phyloP scores from a whole-genome alignment of 768 basidiomycete genomes.

The Agaricus blazei region DNA sequence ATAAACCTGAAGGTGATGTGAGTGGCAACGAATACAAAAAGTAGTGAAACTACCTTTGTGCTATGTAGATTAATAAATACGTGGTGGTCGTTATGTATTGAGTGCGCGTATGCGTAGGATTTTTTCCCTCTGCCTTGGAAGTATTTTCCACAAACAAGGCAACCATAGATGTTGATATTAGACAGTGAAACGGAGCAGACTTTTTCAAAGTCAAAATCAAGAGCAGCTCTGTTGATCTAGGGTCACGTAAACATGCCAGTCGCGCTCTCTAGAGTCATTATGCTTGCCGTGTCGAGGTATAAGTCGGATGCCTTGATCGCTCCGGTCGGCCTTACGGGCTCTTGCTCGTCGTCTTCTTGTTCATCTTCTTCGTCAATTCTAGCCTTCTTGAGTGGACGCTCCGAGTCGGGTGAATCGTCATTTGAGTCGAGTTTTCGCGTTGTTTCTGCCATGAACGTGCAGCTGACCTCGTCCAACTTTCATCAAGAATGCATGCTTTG shows the following conservation, averaged over 20 bases:
- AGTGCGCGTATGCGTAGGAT: slow-evolving; percentile 94
- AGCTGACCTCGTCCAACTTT: background rate
- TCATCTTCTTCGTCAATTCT: slow-evolving; percentile 20
- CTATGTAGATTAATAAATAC: slow-evolving; percentile 96
- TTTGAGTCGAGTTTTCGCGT: slow-evolving; percentile 9
- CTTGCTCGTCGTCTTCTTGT: slow-evolving; percentile 31
- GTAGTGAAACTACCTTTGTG: slow-evolving; percentile 62
- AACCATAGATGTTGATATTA: slow-evolving; percentile 97
- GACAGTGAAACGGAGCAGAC: slow-evolving; percentile 94
- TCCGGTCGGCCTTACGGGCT: slow-evolving; percentile 19
- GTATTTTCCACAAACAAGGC: slow-evolving; percentile 97
- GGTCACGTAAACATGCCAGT: slow-evolving; percentile 5
- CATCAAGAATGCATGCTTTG: background rate
- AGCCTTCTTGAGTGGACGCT: slow-evolving; percentile 32
- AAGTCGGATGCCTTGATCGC: slow-evolving; percentile 68
- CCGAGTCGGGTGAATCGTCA: slow-evolving; percentile 12
- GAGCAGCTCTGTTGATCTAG: slow-evolving; percentile 83
- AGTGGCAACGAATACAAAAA: slow-evolving; percentile 11
- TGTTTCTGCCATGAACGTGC: slow-evolving; percentile 8
- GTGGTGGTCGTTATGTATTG: slow-evolving; percentile 97
- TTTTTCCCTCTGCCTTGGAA: slow-evolving; percentile 94
- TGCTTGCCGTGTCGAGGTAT: slow-evolving; percentile 88
- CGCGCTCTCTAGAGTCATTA: slow-evolving; percentile 8
- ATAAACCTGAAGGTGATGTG: slow-evolving; percentile 63
- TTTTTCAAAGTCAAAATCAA: slow-evolving; percentile 99